phyloP scores from a whole-genome alignment of 2,329 filamentous ascomycete species.

The Penicillium palitans region DNA sequence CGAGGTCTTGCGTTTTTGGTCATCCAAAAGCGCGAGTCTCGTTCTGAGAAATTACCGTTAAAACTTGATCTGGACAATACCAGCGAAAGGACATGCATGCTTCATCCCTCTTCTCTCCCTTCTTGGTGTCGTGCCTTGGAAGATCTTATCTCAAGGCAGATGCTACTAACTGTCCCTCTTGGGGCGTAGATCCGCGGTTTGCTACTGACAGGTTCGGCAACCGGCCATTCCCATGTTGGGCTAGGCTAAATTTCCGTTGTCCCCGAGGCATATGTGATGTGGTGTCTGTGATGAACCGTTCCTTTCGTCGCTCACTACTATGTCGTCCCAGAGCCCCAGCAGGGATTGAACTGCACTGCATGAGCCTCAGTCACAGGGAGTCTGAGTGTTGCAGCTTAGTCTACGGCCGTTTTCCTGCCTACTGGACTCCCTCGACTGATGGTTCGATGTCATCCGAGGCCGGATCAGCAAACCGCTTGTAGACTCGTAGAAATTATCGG shows the following conservation, averaged over 20 bases:
- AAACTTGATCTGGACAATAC: constrained; percentile 98
- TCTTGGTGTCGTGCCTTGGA: constrained; percentile 11
- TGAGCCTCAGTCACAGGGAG: background rate
- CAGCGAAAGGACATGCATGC: constrained; percentile 76
- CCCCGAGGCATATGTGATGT: background rate
- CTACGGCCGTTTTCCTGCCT: background rate
- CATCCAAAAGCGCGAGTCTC: constrained; percentile 18
- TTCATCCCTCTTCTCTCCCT: constrained; percentile 12
- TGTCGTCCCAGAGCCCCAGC: background rate
- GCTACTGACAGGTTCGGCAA: constrained; percentile 1
- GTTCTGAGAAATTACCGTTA: constrained; percentile 77
- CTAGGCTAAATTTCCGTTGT: background rate
- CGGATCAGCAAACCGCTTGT: constrained; percentile 1
- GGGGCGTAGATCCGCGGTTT: constrained; percentile 21
- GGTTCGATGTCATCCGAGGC: too few species aligned
- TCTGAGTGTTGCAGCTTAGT: background rate
- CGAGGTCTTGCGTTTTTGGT: constrained; percentile 18
- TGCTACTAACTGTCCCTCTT: constrained; percentile 16
- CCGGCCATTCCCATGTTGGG: background rate
- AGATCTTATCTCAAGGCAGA: constrained; percentile 6
- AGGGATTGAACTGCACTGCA: background rate
- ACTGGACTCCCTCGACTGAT: background rate
- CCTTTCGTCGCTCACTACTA: background rate
- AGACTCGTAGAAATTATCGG: background rate
- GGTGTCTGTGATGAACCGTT: background rate